phyloP scores from a whole-genome alignment of 2,329 filamentous ascomycete genomes.

The Curvularia spicifera region DNA sequence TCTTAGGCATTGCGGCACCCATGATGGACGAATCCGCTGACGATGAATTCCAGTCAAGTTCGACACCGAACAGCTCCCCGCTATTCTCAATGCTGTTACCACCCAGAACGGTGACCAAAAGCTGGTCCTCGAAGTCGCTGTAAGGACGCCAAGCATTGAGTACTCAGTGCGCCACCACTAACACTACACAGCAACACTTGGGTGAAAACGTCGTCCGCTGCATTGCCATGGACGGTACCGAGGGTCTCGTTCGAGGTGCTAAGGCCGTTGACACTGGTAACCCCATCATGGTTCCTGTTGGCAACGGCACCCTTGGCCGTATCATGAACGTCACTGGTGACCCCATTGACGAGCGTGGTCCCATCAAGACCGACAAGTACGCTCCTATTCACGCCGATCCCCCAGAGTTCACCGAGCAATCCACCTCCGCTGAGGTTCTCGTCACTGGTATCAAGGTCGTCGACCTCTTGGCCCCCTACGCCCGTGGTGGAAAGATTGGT shows the following conservation, averaged over 20 bases:
- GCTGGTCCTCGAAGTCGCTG: conserved; percentile 94
- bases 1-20: conserved; percentile 30
- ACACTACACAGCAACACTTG: conserved; percentile 83
- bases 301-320: conserved; percentile 89
- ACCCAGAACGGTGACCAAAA: conserved; percentile 91
- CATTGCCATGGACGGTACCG: conserved; percentile 99
- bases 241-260: conserved; percentile 96
- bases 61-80: conserved; percentile 87
- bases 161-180: conserved; percentile 34
- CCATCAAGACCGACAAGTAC: conserved; percentile 90
- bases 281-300: conserved; percentile 96
- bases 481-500: conserved; percentile 99
- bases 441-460: conserved; percentile 99
- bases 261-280: conserved; percentile 85
- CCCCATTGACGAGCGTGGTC: conserved; percentile 98
- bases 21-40: conserved; percentile 32
- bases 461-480: conserved; percentile 97
- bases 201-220: conserved; percentile 98
- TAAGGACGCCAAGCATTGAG: conserved; percentile 61
- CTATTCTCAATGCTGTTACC: conserved; percentile 96
- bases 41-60: conserved; percentile 79
- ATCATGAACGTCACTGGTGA: conserved; percentile 99
- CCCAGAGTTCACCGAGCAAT: conserved; percentile 92
- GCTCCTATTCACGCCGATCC: conserved; percentile 93
- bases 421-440: conserved; percentile 93